Conservation (phyloP, 1,139 yeast species). For the Zygosaccharomyces sapae region DNA sequence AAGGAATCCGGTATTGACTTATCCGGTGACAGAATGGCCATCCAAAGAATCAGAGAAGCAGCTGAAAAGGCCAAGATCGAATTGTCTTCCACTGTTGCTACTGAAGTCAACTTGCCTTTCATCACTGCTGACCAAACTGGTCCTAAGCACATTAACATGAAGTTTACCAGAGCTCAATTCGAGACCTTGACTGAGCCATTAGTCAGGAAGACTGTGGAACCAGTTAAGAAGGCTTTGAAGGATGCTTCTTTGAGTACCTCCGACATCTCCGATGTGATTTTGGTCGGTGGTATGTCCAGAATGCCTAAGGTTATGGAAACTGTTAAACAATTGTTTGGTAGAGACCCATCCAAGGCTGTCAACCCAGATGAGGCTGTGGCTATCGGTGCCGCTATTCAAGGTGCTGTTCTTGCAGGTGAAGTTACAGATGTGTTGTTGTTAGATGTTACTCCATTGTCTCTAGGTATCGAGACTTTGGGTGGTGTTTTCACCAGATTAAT, state of each 20-base stretch:
- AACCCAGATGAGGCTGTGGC: constrained; percentile 99
- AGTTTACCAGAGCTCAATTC: constrained; percentile 87
- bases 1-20: constrained; percentile 88
- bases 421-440: constrained; percentile 90
- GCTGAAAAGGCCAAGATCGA: constrained; percentile 99
- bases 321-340: constrained; percentile 87
- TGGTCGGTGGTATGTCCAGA: constrained; percentile 99
- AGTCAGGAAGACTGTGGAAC: constrained; percentile 90
- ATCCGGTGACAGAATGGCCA: constrained; percentile 93
- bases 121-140: constrained; percentile 83
- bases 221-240: constrained; percentile 97
- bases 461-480: constrained; percentile 98
- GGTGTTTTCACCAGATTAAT: constrained; percentile 98
- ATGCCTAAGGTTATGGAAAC: constrained; percentile 99
- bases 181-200: constrained; percentile 88
- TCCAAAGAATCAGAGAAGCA: constrained; percentile 99
- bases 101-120: constrained; percentile 96
- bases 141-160: constrained; percentile 96
- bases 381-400: constrained; percentile 99
- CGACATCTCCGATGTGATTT: constrained; percentile 88
- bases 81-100: constrained; percentile 86
- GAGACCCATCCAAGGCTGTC: constrained; percentile 96
- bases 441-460: constrained; percentile 95
- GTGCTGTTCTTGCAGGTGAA: constrained; percentile 98
- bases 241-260: constrained; percentile 87